Base-by-base conservation (phyloP, 768 basidiomycete species). In the Lactarius trivialis region DNA sequence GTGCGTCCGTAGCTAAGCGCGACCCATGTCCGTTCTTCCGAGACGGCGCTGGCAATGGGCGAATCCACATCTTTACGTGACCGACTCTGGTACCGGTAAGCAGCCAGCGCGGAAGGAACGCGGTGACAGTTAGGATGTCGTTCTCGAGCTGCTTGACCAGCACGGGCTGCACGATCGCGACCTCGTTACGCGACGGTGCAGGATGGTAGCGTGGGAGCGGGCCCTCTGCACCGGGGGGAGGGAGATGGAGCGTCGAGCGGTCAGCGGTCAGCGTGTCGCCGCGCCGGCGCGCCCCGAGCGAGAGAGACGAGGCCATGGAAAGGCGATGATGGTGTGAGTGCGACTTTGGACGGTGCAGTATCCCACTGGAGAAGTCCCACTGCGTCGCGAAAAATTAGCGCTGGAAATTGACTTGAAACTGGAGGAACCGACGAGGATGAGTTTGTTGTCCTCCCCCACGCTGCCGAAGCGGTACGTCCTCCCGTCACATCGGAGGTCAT, bases 301-400 rank as follows among this genome's bases (percentile, higher is more conserved):
- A 95, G 24, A 91, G 72, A 0, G 83, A 85, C 14, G 92, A 92
- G 12, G 89, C 84, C 77, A 89, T 82, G 14, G 91, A 89, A 70
- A 86, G 76, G 39, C 90, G 85, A 58, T 88, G 86, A 60, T 89
- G 83, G 64, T 88, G 85, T 19, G 82, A 76, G 76, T 82, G 66
- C 6, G 85, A 76, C 72, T 94, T 91, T 28, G 93, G 93, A 61
- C 93, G 80, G 70, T 96, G 94, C n/a, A 97, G 75, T 6, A 86
- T 85, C 30, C 93, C 91, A 66, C 89, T 90, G 4, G 89, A 93
- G 71, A 96, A 97, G 72, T 95, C 94, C 94, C 94, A 98, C 91
- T 93, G 66, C 5, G 43, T 33, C 37, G n/a, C 8, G 37, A 33
- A 52, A 52, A 14, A 60, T 41, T 24, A 45, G 50, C 28, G 51